Evolutionary conservation across 2,329 filamentous ascomycete species (phyloP), one percentile per base, ranked within the genome.

Genomic region (Bipolaris oryzae): DNA sequence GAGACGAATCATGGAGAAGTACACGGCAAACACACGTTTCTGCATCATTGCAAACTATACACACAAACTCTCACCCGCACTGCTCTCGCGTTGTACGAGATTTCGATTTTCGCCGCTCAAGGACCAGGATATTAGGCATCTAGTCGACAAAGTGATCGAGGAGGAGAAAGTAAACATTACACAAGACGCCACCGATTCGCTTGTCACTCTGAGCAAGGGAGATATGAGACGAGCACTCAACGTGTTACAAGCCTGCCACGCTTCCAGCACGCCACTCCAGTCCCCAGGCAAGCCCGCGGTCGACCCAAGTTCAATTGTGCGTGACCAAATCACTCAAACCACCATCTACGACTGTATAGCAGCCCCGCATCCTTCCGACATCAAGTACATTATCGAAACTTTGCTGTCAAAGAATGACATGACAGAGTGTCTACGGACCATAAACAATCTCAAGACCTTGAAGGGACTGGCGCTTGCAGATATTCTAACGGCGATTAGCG

Each of bases 11-110:
- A 99, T 99, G 95, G 95, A 99, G 75, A 96, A 96, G 79, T 99
- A 99, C 80, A 99, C 95, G 0, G 91, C 91, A 58, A 99, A 99
- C 79, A 97, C 95, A 2, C 85, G 95, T 50, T 99, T 99, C 80
- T 98, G 94, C 80, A 92, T 99, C 73, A 98, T 99, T 68, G 95
- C 95, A 68, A 99, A 99, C 79, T 99, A 99, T 78, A 95, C 95
- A 28, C 95, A 99, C 81, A 99, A 99, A 78, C 87, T 99, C 37
- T 96, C 92, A 11, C 94, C 95, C 0, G 95, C 95, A 0, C 82
- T 99, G 41, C 82, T 99, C 50, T 98, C 94, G 46, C 84, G 95
- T 69, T 99, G 95, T 78, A 99, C 95, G 9, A 84, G 95, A 35
- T 99, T 99, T 77, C 84, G 95, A 31, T 99, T 99, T 78, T 96